Evolutionary conservation across 1,284 basidiomycete genomes (phyloP).

Genomic region (Stygiomarasmius scandens): DNA sequence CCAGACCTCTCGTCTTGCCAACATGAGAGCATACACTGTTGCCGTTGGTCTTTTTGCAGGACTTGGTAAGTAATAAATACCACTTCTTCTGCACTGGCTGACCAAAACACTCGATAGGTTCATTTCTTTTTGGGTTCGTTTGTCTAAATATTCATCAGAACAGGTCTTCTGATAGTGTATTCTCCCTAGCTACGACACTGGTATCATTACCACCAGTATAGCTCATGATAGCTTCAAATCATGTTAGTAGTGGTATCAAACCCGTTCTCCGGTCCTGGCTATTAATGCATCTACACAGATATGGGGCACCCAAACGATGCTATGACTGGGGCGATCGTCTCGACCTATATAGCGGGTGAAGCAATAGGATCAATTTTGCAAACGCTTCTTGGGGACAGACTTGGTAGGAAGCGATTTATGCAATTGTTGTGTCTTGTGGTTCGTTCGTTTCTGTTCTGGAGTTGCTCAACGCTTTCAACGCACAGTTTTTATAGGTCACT

Average conservation of each 20-base stretch:
- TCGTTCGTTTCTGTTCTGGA: background rate
- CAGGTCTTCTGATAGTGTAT: background rate
- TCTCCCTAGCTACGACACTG: slow-evolving; percentile 17
- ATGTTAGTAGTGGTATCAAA: slow-evolving; percentile 12
- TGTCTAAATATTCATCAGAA: background rate
- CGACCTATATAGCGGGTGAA: slow-evolving; percentile 22
- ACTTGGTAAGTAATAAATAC: slow-evolving; percentile 3
- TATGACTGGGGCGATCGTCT: slow-evolving; percentile 20
- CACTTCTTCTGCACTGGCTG: background rate
- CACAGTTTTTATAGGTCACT: slow-evolving; percentile 14
- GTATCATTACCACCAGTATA: slow-evolving; percentile 22
- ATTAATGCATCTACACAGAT: slow-evolving; percentile 11
- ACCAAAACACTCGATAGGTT: slow-evolving; percentile 3
- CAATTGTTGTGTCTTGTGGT: slow-evolving; percentile 20
- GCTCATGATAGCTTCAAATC: slow-evolving; percentile 22
- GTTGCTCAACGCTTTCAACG: too few species aligned
- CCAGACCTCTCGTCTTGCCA: background rate
- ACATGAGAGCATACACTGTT: slow-evolving; percentile 10
- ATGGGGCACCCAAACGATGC: slow-evolving; percentile 20
- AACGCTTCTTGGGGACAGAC: slow-evolving; percentile 17
- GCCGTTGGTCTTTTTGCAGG: slow-evolving; percentile 10
- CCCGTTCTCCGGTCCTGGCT: too few species aligned
- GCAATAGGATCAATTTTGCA: slow-evolving; percentile 21
- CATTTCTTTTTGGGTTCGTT: slow-evolving; percentile 17
- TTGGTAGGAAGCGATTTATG: slow-evolving; percentile 23